Base-by-base conservation (phyloP, 2,329 filamentous ascomycete species). In the Fusarium longipes region DNA sequence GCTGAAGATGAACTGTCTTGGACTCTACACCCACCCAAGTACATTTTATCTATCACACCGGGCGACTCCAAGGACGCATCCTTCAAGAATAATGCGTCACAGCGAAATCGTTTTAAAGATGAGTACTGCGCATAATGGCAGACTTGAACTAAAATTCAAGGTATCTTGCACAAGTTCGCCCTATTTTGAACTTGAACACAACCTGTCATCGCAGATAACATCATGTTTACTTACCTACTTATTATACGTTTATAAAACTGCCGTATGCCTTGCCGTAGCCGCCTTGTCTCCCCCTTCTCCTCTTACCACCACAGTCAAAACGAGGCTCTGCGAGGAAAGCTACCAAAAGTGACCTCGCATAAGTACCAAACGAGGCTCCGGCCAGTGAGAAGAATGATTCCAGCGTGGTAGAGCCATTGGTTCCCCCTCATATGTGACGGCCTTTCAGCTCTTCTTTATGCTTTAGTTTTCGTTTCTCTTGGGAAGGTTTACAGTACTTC, bases 401-500 rank as follows among this genome's bases (percentile, higher is more conserved):
- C 50, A 43, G 24, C 24, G 22, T 24, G 15, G 24, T 63, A 45
- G 30, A 63, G 14, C 38, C 42, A 44, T 49, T 49, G 22, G 45
- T 30, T 18, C 22, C 15, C 12, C 44, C 32, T 20, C 42, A 24
- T 56, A 43, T 51, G 33, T 32, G 48, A 33, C 32, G 40, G 8
- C 20, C 30, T 56, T 32, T 58, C 39, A 30, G 48, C 35, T 68
- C 18, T 30, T 43, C 35, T 32, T 40, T 48, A 27, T 32, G 30
- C n/a, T 8, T 40, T 48, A 43, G 38, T 60, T 33, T 30, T 39
- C 6, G 7, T 50, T 32, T 49, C 25, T 36, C 24, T 9, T 32
- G 20, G 52, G 56, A 62, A 70, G 67, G 60, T 47, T 55, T 32
- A 70, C 67, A 68, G 67, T 45, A 70, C 67, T 68, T 65, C 63